Evolutionary conservation across 2,329 filamentous ascomycete species (phyloP), one percentile per base, ranked within the genome.

Genomic region (Fusarium sarcochroum): DNA sequence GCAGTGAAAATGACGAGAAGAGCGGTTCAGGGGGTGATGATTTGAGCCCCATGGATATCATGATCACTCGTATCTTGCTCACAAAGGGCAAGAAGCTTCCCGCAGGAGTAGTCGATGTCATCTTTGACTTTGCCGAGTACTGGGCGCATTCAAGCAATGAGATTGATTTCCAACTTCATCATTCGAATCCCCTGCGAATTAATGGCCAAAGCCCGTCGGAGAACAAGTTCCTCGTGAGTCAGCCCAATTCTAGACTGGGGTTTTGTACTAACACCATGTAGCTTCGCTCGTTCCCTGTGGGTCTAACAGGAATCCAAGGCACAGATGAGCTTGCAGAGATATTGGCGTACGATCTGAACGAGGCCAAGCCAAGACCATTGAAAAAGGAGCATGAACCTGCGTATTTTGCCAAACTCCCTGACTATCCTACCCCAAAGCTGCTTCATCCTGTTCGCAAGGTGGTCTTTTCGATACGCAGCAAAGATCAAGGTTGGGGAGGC

Each of bases 121-220:
- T 91, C 45, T 76, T 90, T 54, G 88, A 91, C 70, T 74, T 80
- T 27, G 89, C 87, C 55, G 87, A 90, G 76, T 90, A 90, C 76
- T 91, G 89, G 88, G 84, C 84, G 15, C 84, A 85, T 67, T 83
- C 84, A 3, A 75, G 70, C 50, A 80, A 76, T 21, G 73, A 74
- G 27, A 66, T 80, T 14, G 66, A 80, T 18, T 78, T 68, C 41
- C 46, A 44, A 5, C 51, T 50, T 6, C 64, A 76, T 47, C 69
- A 76, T 6, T 65, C 60, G 6, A 48, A 55, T 18, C 42, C 65
- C 7, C 38, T 79, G 3, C 49, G 55, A 2, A 70, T 80, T 11
- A 35, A 21, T 3, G 79, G 75, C 4, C 47, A 51, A 6, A 72
- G 70, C 11, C 17, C 47, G 1, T 18, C 37, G 3, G 75, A 81